Base-by-base conservation (phyloP, 2,329 filamentous ascomycete genomes). In the Epichloe uncinata region DNA sequence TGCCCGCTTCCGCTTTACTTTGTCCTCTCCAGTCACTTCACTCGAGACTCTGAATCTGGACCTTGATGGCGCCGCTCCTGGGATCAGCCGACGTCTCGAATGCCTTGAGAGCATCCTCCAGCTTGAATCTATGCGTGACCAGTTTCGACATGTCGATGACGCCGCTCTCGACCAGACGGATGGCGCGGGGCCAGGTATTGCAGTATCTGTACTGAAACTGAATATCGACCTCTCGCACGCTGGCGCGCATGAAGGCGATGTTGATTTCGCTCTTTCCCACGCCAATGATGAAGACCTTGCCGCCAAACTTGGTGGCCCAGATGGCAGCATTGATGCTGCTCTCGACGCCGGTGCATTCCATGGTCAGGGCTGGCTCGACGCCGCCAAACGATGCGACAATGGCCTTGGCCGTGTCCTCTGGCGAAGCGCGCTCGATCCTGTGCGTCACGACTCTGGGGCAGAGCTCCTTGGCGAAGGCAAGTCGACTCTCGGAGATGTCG, bases 141-240 rank as follows among this genome's bases (percentile, higher is more conserved):
- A 97, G 71, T 68, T 79, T 85, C 60, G 77, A 78, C 63, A 96
- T 71, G 63, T 94, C 81, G 59, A 97, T 78, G 4, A 96, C 79
- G 2, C 87, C 87, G 63, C 83, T 88, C 73, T 88, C 80, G 36
- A 97, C 77, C 56, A 97, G 73, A 45, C 90, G 79, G 58, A 97
- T 96, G 42, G 93, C 91, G 54, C 87, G 80, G 35, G 91, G 93
- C 91, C 91, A 97, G 20, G 88, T 95, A 73, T 97, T 96, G 71
- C 78, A 79, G 73, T 97, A 97, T 54, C 93, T 81, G 73, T 97
- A 97, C 73, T 97, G 91, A 68, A 96, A 93, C 71, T 95, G 87
- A 53, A 97, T 74, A 68, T 97, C 91, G 58, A 97, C 85, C 71
- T 97, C 93, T 55, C 87, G 79, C 5, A 90, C 91, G 60, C 85